A percentile compares a stretch with the other conserved stretches of the same genome.
These are phyloP conservation scores for Peniophora sp. DNA, from an alignment of 1,284 basidiomycete genomes.

Conservation along the genomic window DNA sequence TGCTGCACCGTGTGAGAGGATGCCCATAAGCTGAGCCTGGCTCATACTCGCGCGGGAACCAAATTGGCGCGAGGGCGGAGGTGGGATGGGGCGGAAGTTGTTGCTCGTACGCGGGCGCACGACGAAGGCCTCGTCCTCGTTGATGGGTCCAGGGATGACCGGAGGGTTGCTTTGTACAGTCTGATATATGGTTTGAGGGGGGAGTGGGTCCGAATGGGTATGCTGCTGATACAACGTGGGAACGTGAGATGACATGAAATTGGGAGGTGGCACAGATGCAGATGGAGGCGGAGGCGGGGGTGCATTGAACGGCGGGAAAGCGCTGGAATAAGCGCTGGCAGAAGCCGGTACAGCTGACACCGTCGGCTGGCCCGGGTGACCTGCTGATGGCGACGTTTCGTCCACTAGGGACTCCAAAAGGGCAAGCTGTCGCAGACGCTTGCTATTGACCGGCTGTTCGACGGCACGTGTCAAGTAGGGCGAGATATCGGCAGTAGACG, in stretches of 20 bases:
- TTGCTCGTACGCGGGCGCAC: slow-evolving; percentile 56
- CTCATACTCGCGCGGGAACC: slow-evolving; percentile 37
- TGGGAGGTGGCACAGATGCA: slow-evolving; percentile 14
- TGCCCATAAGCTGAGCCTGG: slow-evolving; percentile 41
- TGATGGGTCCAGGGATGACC: not conserved
- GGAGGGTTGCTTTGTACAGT: slow-evolving; percentile 12
- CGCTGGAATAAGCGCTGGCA: slow-evolving; percentile 13
- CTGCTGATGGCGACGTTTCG: slow-evolving; percentile 58
- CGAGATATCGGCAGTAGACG: slow-evolving; percentile 46
- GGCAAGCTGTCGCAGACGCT: slow-evolving; percentile 61
- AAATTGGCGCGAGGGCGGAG: slow-evolving; percentile 16
- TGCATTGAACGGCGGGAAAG: slow-evolving; percentile 3
- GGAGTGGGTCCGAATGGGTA: slow-evolving; percentile 11
- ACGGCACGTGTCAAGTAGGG: slow-evolving; percentile 49
- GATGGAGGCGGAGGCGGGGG: slow-evolving; percentile 9
- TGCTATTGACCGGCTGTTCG: slow-evolving; percentile 45
- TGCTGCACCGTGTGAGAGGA: slow-evolving; percentile 20
- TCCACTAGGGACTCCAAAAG: slow-evolving; percentile 67
- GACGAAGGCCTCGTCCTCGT: slow-evolving; percentile 37
- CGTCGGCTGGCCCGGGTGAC: slow-evolving; percentile 29
- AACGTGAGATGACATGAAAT: slow-evolving; percentile 7
- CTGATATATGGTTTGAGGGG: slow-evolving; percentile 10
- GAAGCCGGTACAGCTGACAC: not conserved
- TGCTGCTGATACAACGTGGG: slow-evolving; percentile 12
- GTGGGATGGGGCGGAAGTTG: slow-evolving; percentile 35